phyloP scores from a whole-genome alignment of 129 eudicot species.

The Deinandra increscens region DNA sequence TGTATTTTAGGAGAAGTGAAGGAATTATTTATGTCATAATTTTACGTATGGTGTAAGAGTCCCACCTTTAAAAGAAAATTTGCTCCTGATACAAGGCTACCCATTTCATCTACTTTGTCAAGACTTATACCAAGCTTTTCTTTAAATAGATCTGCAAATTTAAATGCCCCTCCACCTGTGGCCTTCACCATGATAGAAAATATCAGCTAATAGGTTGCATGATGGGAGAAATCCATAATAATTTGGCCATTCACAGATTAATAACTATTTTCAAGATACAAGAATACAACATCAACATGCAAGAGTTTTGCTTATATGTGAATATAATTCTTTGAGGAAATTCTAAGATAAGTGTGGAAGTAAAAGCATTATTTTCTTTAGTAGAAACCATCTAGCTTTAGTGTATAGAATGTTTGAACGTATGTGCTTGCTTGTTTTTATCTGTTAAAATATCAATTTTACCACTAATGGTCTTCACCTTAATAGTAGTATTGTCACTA shows the following conservation, averaged over 20 bases:
- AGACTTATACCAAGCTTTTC: slow-evolving; percentile 74
- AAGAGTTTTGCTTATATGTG: slow-evolving; percentile 1
- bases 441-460: slow-evolving; percentile 4
- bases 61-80: slow-evolving; percentile 91
- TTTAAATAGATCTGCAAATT: slow-evolving; percentile 82
- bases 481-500: slow-evolving; percentile 40
- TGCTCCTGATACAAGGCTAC: slow-evolving; percentile 85
- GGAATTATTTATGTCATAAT: background rate
- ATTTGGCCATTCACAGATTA: slow-evolving; percentile 13
- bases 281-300: background rate
- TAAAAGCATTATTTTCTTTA: slow-evolving; percentile 2
- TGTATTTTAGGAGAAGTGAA: background rate
- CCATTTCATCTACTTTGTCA: slow-evolving; percentile 96
- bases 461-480: slow-evolving; percentile 50
- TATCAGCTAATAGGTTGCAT: slow-evolving; percentile 23
- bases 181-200: slow-evolving; percentile 54
- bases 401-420: slow-evolving; percentile 15
- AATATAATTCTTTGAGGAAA: background rate
- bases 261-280: background rate
- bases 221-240: slow-evolving; percentile 11
- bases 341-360: background rate
- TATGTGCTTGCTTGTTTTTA: slow-evolving; percentile 3
- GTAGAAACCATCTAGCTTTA: slow-evolving; percentile 11
- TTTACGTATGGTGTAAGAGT: slow-evolving; percentile 4
- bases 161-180: slow-evolving; percentile 98